Conservation (phyloP, 208 protist genomes). For the Trypanosoma grayi region DNA sequence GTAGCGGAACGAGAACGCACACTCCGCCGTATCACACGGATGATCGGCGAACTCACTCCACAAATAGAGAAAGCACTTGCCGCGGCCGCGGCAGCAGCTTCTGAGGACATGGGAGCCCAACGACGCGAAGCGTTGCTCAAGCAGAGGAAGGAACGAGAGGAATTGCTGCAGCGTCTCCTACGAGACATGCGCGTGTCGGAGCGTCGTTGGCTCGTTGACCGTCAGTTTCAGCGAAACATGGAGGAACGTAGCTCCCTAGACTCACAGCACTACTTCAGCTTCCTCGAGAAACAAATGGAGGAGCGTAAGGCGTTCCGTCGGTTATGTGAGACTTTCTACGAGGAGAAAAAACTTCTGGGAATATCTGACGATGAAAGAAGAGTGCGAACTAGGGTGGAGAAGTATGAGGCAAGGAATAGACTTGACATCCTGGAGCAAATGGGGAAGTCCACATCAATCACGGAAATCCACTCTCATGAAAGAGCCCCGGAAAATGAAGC, state of each 20-base stretch:
- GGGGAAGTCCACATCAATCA: not conserved
- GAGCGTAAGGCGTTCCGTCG: constrained; percentile 9
- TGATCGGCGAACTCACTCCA: constrained; percentile 35
- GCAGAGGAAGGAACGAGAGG: constrained; percentile 19
- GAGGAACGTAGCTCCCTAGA: constrained; percentile 27
- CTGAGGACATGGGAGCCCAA: not conserved
- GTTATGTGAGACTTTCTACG: constrained; percentile 17
- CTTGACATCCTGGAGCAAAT: constrained; percentile 13
- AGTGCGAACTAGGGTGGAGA: constrained; percentile 1
- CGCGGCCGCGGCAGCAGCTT: not conserved
- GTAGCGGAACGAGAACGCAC: constrained; percentile 47
- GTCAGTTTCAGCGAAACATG: constrained; percentile 30
- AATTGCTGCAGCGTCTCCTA: constrained; percentile 11
- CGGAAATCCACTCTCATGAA: not conserved
- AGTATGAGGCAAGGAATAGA: constrained; percentile 1
- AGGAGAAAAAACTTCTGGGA: constrained; percentile 19
- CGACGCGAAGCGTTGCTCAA: constrained; percentile 4
- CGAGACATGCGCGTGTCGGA: constrained; percentile 20
- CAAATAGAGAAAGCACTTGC: constrained; percentile 21
- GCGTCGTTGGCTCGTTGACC: constrained; percentile 33
- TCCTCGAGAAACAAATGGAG: constrained; percentile 11
- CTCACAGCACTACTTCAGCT: constrained; percentile 27
- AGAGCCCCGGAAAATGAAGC: no score
- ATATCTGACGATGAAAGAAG: constrained; percentile 22
- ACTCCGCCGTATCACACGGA: constrained; percentile 40